Evolutionary conservation across 345 rosid species (phyloP).

Genomic region (Eucalyptus sideroxylon): DNA sequence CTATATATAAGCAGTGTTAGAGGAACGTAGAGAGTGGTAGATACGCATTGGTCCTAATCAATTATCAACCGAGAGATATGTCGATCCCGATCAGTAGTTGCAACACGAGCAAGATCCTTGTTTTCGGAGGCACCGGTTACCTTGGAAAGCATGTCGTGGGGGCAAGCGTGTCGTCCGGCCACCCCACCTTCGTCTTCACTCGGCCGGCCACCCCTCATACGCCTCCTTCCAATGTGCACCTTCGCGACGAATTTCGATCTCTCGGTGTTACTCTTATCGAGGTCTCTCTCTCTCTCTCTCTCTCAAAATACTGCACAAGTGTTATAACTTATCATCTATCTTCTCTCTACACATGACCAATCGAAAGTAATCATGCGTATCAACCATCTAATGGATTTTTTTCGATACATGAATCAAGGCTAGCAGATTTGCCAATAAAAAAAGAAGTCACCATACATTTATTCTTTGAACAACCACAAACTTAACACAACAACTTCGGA

Average conservation of each 20-base stretch:
- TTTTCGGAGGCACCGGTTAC: conserved; percentile 33
- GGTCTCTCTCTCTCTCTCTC: neutral
- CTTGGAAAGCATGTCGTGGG: conserved; percentile 18
- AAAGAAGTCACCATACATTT: neutral
- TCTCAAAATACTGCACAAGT: neutral
- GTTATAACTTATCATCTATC: neutral
- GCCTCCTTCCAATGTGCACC: neutral
- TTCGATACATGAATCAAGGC: neutral
- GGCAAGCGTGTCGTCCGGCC: conserved; percentile 16
- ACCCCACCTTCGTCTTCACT: conserved; percentile 14
- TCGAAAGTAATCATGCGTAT: neutral
- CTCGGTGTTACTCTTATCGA: conserved; percentile 15
- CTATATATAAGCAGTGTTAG: neutral
- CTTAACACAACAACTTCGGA: neutral
- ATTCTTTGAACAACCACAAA: neutral
- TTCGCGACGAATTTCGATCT: conserved; percentile 4
- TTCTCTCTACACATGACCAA: neutral
- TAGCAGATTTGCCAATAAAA: neutral
- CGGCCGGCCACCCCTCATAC: conserved; percentile 7
- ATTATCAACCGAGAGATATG: neutral
- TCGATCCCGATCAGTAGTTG: neutral
- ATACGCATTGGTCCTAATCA: neutral
- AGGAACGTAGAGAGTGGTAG: neutral
- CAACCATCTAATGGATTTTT: neutral
- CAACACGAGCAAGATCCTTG: conserved; percentile 1